Conservation (phyloP, 805 yeast genomes). For the Candida nemodendra region DNA sequence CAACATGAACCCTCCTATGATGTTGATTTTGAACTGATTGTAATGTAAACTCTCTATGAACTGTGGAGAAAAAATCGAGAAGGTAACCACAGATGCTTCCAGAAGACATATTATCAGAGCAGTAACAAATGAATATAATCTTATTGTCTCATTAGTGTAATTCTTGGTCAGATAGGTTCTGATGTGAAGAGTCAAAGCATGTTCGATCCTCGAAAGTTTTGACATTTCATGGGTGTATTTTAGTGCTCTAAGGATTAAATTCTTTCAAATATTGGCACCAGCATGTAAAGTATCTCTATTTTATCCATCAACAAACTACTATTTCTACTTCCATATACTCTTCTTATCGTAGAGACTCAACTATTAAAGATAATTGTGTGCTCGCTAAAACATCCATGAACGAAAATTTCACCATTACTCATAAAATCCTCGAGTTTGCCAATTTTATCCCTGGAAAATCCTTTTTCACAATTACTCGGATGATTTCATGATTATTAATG, state of each 20-base stretch:
- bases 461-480: too few relatives aligned
- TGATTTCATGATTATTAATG: too few relatives aligned
- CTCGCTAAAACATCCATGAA: too few relatives aligned
- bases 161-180: conserved; percentile 41
- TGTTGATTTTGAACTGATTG: conserved; percentile 62
- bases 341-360: too few relatives aligned
- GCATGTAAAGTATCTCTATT: too few relatives aligned
- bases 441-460: too few relatives aligned
- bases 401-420: background rate
- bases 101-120: conserved; percentile 66
- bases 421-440: too few relatives aligned
- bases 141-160: conserved; percentile 42
- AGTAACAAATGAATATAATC: conserved; percentile 51
- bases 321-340: too few relatives aligned
- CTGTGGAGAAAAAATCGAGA: conserved; percentile 74
- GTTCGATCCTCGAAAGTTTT: conserved; percentile 34
- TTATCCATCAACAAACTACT: too few relatives aligned
- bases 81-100: conserved; percentile 80
- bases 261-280: too few relatives aligned
- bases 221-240: conserved; percentile 10
- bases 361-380: too few relatives aligned
- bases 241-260: too few relatives aligned
- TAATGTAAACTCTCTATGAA: conserved; percentile 60
- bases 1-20: conserved; percentile 70
- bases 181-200: conserved; percentile 42